These are phyloP conservation scores for Annulohypoxylon moriforme DNA, from an alignment of 495 filamentous ascomycete genomes.

Conservation along the genomic window DNA sequence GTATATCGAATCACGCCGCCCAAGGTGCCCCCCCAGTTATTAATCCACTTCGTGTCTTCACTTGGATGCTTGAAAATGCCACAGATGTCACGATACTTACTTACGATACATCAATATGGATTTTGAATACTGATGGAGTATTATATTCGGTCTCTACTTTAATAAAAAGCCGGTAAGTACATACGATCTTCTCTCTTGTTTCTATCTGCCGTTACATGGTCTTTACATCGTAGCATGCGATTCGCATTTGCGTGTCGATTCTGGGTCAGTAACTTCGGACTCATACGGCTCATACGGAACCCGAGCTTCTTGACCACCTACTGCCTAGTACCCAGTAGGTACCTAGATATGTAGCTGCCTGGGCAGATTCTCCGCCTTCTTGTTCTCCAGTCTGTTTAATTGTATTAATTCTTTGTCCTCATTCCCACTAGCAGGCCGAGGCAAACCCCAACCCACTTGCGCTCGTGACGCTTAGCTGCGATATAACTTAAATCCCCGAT, in stretches of 20 bases:
- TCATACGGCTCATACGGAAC: constrained; percentile 8
- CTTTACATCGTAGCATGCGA: neutral
- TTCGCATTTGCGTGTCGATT: too few relatives aligned
- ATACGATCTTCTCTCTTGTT: neutral
- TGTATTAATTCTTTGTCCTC: constrained; percentile 9
- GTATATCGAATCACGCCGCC: neutral
- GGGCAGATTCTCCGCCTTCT: constrained; percentile 16
- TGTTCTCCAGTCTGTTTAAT: neutral
- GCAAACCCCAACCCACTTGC: neutral
- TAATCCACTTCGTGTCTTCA: constrained; percentile 24
- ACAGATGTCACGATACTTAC: constrained; percentile 13
- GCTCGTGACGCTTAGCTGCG: neutral
- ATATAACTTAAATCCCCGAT: neutral
- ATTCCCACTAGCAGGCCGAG: constrained; percentile 15
- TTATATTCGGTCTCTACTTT: neutral
- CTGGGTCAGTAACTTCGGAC: constrained; percentile 21
- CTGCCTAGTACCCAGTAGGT: constrained; percentile 1
- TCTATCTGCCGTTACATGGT: neutral
- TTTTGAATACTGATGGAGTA: constrained; percentile 15
- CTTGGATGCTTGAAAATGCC: neutral
- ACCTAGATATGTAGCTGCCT: too few relatives aligned
- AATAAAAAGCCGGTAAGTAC: constrained; percentile 12
- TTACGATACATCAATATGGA: constrained; percentile 16
- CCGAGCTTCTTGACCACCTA: constrained; percentile 26
- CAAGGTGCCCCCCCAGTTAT: neutral